Base-by-base conservation (phyloP, 2,329 filamentous ascomycete genomes). In the Scytalidium sp. region DNA sequence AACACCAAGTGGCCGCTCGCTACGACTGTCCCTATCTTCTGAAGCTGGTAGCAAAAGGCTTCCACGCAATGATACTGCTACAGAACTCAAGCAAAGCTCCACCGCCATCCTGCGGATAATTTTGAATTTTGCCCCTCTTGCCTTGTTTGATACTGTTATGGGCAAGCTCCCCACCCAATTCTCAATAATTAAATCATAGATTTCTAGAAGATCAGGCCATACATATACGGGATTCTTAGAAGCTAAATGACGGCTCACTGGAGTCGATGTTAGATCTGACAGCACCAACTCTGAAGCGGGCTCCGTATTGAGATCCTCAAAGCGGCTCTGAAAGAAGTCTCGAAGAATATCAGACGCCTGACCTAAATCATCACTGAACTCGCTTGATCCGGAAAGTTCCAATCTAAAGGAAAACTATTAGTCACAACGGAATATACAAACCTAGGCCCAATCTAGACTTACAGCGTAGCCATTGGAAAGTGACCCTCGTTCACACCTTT, bases 161-260 rank as follows among this genome's bases (percentile, higher is more conserved):
- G 65, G 63, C 25, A 67, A 49, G 49, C 49, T 58, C 3, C 59
- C 52, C 22, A 67, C 58, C 62, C 62, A 67, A 41, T 51, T 47
- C 15, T 58, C 58, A 19, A 64, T 57, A 19, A 66, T 42, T 9
- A 57, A 47, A 47, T 66, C 60, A 42, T 64, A 67, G 5, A 66
- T 50, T 17, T 52, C 48, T n/a, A 61, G 44, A 15, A 65, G 43
- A 43, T 57, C 51, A 9, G 52, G 49, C 10, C 27, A 19, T 5
- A 2, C 27, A 19, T 43, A 15, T n/a, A 6, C 43, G 7, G 44
- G 29, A 11, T 43, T 41, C 19, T 50, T 20, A 19, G 41, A 21
- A 7, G 19, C 15, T 10, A 43, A 21, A 41, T 57, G 46, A 8
- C 25, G 25, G 10, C 57, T 47, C n/a, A 43, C 52, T 21, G 53